A percentile compares a stretch with the other conserved stretches of the same genome.
phyloP scores from a whole-genome alignment of 169 alveolate species.

The Toxoplasma gondii region DNA sequence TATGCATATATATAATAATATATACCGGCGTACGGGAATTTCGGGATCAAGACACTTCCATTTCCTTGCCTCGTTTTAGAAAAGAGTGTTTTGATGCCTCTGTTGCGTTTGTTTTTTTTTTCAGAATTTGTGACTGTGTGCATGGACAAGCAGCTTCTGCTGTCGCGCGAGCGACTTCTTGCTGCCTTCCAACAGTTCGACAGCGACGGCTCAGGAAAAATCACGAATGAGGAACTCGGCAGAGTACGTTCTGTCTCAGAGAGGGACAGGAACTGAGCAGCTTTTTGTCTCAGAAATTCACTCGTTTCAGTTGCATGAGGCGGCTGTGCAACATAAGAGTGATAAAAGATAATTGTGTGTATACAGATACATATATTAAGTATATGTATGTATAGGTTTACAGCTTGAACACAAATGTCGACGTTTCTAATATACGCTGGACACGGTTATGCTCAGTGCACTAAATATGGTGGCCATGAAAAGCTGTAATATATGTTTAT shows the following conservation, averaged over 20 bases:
- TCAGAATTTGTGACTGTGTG: constrained; percentile 90
- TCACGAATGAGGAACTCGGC: constrained; percentile 91
- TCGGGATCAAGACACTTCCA: too few relatives aligned
- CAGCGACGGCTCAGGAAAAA: constrained; percentile 94
- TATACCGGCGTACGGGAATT: background rate
- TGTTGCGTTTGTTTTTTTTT: background rate
- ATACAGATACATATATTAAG: background rate
- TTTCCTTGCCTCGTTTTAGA: background rate
- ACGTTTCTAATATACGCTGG: too few relatives aligned
- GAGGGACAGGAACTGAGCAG: too few relatives aligned
- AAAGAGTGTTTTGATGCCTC: background rate
- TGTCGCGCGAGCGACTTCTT: constrained; percentile 87
- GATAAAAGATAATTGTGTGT: background rate
- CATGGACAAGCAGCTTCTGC: constrained; percentile 84
- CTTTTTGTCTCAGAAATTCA: background rate
- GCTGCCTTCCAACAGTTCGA: constrained; percentile 95
- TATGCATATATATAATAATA: too few relatives aligned
- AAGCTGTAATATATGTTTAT: too few relatives aligned
- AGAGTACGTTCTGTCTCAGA: constrained; percentile 68
- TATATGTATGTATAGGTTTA: too few relatives aligned
- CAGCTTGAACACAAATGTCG: too few relatives aligned
- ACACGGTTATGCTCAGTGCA: too few relatives aligned
- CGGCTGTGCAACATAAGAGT: background rate
- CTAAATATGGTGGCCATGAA: too few relatives aligned
- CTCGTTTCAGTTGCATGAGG: background rate